phyloP scores from a whole-genome alignment of 768 basidiomycete genomes.

The Rhodotorula paludigena region DNA sequence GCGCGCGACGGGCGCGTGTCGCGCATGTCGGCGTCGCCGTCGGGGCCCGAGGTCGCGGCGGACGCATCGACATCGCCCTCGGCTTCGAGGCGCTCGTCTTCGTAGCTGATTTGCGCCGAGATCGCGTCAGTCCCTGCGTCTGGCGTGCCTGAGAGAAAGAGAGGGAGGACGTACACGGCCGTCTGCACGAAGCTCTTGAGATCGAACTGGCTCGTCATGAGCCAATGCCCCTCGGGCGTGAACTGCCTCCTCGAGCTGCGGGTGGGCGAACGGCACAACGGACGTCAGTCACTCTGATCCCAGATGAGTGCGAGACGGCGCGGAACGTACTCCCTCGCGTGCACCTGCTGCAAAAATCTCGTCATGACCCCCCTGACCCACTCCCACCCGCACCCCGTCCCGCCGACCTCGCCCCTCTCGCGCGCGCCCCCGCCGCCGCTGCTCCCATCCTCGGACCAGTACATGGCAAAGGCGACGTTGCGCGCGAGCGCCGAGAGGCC shows the following conservation, averaged over 20 bases:
- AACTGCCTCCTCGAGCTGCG: constrained; percentile 76
- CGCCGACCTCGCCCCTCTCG: constrained; percentile 48
- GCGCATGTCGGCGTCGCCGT: constrained; percentile 36
- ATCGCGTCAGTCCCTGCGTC: not conserved
- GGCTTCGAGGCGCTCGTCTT: constrained; percentile 56
- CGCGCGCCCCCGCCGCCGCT: constrained; percentile 51
- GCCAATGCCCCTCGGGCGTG: constrained; percentile 78
- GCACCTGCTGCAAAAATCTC: constrained; percentile 69
- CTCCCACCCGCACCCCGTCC: constrained; percentile 53
- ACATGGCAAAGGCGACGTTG: constrained; percentile 76
- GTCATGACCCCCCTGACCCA: constrained; percentile 70
- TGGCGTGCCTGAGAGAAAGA: not conserved
- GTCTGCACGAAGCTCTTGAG: constrained; percentile 74
- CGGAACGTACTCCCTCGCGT: constrained; percentile 74
- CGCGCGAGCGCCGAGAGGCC: constrained; percentile 70
- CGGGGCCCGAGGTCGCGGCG: constrained; percentile 21
- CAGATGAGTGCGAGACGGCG: not conserved
- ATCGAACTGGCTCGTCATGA: constrained; percentile 59
- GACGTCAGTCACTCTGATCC: not conserved
- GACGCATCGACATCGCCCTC: constrained; percentile 19
- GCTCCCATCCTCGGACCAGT: constrained; percentile 59
- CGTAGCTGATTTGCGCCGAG: constrained; percentile 57
- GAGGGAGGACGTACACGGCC: constrained; percentile 59
- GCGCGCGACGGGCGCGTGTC: constrained; percentile 12
- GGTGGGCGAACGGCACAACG: not conserved